phyloP scores from a whole-genome alignment of 257 asterid genomes.

The Penstemon davidsonii region DNA sequence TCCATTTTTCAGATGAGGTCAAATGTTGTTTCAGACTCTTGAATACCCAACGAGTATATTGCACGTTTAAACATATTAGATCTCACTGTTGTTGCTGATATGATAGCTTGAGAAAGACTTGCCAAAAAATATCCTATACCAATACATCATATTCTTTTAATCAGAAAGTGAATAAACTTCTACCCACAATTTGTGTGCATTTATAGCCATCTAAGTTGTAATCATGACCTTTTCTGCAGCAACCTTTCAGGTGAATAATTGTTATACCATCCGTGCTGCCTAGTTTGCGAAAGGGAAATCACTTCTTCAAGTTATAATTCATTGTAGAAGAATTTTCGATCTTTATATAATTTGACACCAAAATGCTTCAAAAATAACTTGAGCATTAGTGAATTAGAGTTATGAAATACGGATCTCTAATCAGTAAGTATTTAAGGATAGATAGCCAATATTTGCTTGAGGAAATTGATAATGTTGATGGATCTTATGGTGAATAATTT shows the following conservation, averaged over 20 bases:
- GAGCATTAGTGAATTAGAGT: neutral
- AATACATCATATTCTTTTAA: neutral
- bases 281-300: neutral
- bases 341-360: slow-evolving; percentile 1
- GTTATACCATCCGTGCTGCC: neutral
- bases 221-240: neutral
- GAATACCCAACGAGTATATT: neutral
- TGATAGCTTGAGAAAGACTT: slow-evolving; percentile 7
- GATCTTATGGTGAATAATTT: neutral
- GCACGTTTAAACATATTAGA: neutral
- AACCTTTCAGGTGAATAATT: slow-evolving; percentile 14
- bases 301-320: neutral
- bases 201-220: neutral
- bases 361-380: slow-evolving; percentile 1
- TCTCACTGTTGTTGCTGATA: slow-evolving; percentile 4
- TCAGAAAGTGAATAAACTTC: neutral
- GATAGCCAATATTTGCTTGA: neutral
- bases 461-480: neutral
- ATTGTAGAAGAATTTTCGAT: slow-evolving; percentile 1
- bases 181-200: neutral
- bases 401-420: neutral
- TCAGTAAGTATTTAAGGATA: no score
- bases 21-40: neutral
- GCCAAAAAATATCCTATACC: neutral
- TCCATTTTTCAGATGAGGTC: neutral